These are phyloP conservation scores for Backusella morwellensis DNA, from an alignment of 192 early-diverging fungal genomes.

Conservation along the genomic window DNA sequence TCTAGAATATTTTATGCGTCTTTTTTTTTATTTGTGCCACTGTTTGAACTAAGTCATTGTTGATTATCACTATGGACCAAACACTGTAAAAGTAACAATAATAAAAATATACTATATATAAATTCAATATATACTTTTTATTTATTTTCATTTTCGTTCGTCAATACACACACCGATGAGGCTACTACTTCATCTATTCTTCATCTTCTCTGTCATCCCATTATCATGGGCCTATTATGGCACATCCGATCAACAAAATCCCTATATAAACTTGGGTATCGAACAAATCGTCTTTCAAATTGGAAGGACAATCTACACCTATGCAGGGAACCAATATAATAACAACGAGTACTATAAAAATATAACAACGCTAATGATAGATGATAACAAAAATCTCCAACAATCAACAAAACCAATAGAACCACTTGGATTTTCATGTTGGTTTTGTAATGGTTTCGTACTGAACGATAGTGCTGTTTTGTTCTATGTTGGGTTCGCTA, in stretches of 20 bases:
- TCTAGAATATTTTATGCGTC: no score
- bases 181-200: background rate
- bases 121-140: background rate
- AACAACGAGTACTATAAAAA: rapidly evolving
- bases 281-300: background rate
- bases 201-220: background rate
- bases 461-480: background rate
- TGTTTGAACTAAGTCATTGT: background rate
- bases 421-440: background rate
- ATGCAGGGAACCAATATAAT: background rate
- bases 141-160: background rate
- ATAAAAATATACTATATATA: background rate
- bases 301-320: background rate
- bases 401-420: background rate
- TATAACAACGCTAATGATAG: background rate
- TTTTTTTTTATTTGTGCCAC: background rate
- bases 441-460: background rate
- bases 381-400: background rate
- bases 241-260: background rate
- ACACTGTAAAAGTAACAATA: background rate
- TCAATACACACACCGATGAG: background rate
- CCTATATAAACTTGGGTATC: background rate
- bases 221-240: background rate
- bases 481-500: background rate
- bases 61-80: background rate